Conservation (phyloP, 192 early-diverging fungal species). For the Dissophora ornata region DNA sequence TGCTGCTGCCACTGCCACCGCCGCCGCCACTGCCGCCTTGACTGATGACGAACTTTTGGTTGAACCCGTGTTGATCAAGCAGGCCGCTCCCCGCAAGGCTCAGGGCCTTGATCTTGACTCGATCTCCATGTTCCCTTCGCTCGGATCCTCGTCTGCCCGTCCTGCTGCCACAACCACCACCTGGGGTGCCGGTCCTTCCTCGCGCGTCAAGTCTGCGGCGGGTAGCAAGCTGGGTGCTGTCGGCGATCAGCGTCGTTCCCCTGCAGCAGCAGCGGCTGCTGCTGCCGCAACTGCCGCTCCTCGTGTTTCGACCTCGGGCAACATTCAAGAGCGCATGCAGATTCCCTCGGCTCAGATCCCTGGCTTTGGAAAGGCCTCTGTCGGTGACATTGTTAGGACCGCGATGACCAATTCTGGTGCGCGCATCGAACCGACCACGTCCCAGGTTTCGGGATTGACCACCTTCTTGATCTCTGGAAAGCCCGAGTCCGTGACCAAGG, state of each 20-base stretch:
- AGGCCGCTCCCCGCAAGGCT: slow-evolving; percentile 36
- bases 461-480: slow-evolving; percentile 90
- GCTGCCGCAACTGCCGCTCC: slow-evolving; percentile 51
- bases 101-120: slow-evolving; percentile 65
- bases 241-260: slow-evolving; percentile 50
- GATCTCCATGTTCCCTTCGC: slow-evolving; percentile 81
- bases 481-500: slow-evolving; percentile 78
- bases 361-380: slow-evolving; percentile 56
- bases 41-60: slow-evolving; percentile 15
- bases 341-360: slow-evolving; percentile 62
- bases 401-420: slow-evolving; percentile 78
- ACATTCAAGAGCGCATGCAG: slow-evolving; percentile 70
- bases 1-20: slow-evolving; percentile 32
- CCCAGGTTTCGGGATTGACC: slow-evolving; percentile 72
- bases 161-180: slow-evolving; percentile 40
- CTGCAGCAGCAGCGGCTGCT: slow-evolving; percentile 52
- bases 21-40: slow-evolving; percentile 24
- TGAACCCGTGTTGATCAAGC: slow-evolving; percentile 20
- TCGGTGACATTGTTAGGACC: slow-evolving; percentile 67
- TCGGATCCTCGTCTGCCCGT: slow-evolving; percentile 64
- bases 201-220: slow-evolving; percentile 50
- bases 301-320: slow-evolving; percentile 43
- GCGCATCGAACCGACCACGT: slow-evolving; percentile 86
- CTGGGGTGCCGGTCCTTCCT: slow-evolving; percentile 59
- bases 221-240: slow-evolving; percentile 54